Evolutionary conservation across 1,139 yeast genomes (phyloP), one percentile per base, ranked within the genome.

Genomic region (Yamadazyma buinensis): DNA sequence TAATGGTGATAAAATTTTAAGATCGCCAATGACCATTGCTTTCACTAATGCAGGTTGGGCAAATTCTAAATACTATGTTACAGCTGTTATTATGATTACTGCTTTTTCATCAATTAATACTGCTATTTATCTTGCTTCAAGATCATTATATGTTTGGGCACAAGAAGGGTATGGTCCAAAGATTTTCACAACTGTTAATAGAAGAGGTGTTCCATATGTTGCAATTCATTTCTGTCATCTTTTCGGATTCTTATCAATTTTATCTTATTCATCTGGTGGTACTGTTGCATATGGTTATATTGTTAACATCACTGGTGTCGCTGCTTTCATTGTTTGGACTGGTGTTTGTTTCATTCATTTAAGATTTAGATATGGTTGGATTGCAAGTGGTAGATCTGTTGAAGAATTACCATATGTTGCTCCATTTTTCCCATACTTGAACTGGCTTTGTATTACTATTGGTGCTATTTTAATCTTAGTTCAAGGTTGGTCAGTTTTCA

Each of bases 1-100:
- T 29, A 60, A 61, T 20, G 23, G 28, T 5, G 68, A 59, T 32
- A 54, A 64, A 7, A 61, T 70, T 28, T 56, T 72, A 40, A 73
- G 82, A 5, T 77, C 84, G 3, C 84, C 84, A 2, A 79, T 80
- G 57, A 76, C 84, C 4, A 64, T 80, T 41, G 81, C 75, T 7
- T 75, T 76, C 54, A 76, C 70, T 48, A 58, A 68, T 59, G 69
- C 61, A 20, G 72, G 72, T 23, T 64, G 69, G 30, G 57, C 54
- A 33, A 65, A 60, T 27, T 66, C 59, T n/a, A 70, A 68, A 20
- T 55, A 61, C 34, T 65, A 58, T 44, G 64, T 66, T 59, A 66
- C 67, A 41, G 67, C 67, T 1, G 66, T 64, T 23, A 58, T 66
- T 30, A 45, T 64, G 47, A 59, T 68, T 11, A 64, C 71, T 2